These are phyloP conservation scores for Colletotrichum sp. DNA, from an alignment of 2,329 filamentous ascomycete genomes.

Conservation along the genomic window DNA sequence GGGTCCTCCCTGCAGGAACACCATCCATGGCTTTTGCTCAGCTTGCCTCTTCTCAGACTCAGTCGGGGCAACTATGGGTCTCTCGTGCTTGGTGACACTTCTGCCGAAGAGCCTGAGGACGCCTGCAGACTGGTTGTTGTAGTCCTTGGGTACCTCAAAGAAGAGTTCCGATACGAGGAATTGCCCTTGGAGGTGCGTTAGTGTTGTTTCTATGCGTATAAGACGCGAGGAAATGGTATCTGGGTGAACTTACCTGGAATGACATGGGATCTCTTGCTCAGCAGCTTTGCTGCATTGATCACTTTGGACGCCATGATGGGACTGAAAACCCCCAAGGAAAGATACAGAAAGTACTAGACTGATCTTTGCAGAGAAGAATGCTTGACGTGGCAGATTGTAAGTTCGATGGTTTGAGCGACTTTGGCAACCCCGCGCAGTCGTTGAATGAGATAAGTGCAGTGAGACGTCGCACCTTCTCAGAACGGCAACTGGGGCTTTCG, in stretches of 20 bases:
- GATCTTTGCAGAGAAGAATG: neutral
- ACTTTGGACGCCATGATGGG: slow-evolving; percentile 16
- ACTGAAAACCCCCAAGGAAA: too few relatives aligned
- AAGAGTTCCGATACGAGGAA: slow-evolving; percentile 80
- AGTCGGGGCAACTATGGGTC: slow-evolving; percentile 56
- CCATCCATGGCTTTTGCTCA: slow-evolving; percentile 59
- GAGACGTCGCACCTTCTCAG: slow-evolving; percentile 17
- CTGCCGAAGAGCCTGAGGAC: slow-evolving; percentile 80
- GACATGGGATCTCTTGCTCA: slow-evolving; percentile 47
- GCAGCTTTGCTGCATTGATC: slow-evolving; percentile 41
- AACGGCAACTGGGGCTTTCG: neutral
- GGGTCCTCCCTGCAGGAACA: slow-evolving; percentile 87
- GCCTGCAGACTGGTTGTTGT: slow-evolving; percentile 63
- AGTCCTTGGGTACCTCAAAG: slow-evolving; percentile 86
- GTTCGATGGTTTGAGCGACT: neutral
- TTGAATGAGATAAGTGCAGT: neutral
- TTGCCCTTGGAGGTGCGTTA: slow-evolving; percentile 57
- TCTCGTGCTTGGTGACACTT: slow-evolving; percentile 70
- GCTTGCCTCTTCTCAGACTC: slow-evolving; percentile 36
- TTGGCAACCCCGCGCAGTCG: slow-evolving; percentile 4
- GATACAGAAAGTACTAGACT: neutral
- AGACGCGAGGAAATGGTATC: neutral
- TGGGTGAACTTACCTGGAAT: slow-evolving; percentile 30
- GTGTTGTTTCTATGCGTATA: neutral
- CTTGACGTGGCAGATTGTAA: neutral